phyloP scores from a whole-genome alignment of 176 grass and related monocot genomes.

The Lolium rigidum region DNA sequence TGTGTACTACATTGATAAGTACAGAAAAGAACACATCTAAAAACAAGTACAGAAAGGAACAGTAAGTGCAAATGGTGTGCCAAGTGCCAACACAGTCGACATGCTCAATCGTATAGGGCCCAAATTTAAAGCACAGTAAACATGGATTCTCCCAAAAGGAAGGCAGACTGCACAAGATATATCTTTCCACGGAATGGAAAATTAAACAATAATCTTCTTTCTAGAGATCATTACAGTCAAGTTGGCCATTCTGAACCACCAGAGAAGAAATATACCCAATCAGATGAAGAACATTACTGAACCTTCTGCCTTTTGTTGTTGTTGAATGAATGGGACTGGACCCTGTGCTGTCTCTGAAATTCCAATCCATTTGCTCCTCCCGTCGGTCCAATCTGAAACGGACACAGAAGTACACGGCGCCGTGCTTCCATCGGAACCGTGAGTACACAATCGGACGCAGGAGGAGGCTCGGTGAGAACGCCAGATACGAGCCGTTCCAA shows the following conservation, averaged over 20 bases:
- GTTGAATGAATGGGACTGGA: not conserved
- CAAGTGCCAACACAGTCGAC: not conserved
- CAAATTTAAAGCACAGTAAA: not conserved
- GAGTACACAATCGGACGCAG: not conserved
- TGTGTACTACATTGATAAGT: not conserved
- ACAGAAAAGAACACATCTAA: not conserved
- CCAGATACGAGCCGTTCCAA: not conserved
- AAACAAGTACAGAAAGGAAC: not conserved
- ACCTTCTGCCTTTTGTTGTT: not conserved
- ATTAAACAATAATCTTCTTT: not conserved
- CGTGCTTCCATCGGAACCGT: not conserved
- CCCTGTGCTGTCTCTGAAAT: not conserved
- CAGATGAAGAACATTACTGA: not conserved
- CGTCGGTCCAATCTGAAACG: constrained; percentile 34
- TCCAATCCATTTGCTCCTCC: not conserved
- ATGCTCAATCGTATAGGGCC: not conserved
- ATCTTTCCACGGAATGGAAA: not conserved
- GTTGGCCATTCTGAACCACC: not conserved
- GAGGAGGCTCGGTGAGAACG: not conserved
- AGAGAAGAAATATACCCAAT: not conserved
- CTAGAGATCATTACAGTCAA: not conserved
- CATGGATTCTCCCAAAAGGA: not conserved
- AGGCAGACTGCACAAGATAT: not conserved
- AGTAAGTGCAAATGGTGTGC: not conserved
- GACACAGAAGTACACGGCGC: not conserved